Base-by-base conservation (phyloP, 2,329 filamentous ascomycete genomes). In the Cladosporium velox region DNA sequence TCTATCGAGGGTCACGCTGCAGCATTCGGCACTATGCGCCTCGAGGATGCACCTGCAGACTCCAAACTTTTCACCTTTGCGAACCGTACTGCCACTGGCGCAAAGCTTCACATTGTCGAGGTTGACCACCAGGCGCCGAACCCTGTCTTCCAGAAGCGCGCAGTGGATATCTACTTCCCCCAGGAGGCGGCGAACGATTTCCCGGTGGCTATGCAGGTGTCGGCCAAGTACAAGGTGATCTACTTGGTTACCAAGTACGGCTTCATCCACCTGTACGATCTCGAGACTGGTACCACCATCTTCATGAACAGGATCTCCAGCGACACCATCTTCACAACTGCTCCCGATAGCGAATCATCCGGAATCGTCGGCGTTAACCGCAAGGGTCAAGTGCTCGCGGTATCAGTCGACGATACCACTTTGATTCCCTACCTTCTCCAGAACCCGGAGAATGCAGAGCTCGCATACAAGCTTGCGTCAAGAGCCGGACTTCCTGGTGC, bases 281-380 rank as follows among this genome's bases (percentile, higher is more conserved):
- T 99, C 66, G 96, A 99, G 83, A 95, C 91, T 8, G 96, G 92
- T 66, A 91, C 91, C 14, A 96, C 92, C 78, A 95, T 99, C 77
- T 99, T 97, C 87, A 96, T 99, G 93, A 99, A 99, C 85, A 91
- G 96, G 73, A 99, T 99, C 75, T 99, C 95, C 38, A 97, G 93
- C 83, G 95, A 99, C 78, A 99, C 95, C 30, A 98, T 99, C 78
- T 99, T 99, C 83, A 96, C 94, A 30, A 97, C 93, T 24, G 90
- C 92, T 57, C 83, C 89, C 41, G 95, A 99, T 77, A 86, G 87
- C 64, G 89, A 93, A 26, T 96, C 92, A 21, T 88, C 90, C 55
- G 96, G 96, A 73, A 90, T 99, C 69, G 87, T 99, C 63, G 93
- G 92, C 72, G 94, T 99, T 77, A 99, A 99, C 83, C 90, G 96